A percentile compares a stretch with the other conserved stretches of the same genome.
These are phyloP conservation scores for Lophiotrema nucula DNA, from an alignment of 495 filamentous ascomycete species.

Conservation along the genomic window DNA sequence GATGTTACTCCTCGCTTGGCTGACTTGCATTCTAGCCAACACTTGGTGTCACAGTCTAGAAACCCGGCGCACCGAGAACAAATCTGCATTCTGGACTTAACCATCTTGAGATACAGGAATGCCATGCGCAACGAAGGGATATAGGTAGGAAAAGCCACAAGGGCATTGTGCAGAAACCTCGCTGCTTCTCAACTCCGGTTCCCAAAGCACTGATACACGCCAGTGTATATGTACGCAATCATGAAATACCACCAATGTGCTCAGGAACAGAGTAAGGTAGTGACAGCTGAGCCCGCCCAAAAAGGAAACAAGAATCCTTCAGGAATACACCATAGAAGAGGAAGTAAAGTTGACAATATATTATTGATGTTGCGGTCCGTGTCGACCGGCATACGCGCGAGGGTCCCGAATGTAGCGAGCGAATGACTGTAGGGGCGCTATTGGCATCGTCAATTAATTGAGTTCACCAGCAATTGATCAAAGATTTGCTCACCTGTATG, in stretches of 20 bases:
- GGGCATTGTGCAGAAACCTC: constrained; percentile 4
- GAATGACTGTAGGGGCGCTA: no score
- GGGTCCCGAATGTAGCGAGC: no score
- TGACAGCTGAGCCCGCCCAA: constrained; percentile 16
- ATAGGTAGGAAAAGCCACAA: background rate
- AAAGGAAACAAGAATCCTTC: constrained; percentile 6
- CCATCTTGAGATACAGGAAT: background rate
- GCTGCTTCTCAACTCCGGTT: constrained; percentile 8
- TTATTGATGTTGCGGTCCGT: no score
- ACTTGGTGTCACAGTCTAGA: background rate
- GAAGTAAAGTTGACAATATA: constrained; percentile 1
- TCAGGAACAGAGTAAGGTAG: constrained; percentile 9
- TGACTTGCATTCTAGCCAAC: background rate
- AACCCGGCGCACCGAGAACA: no score
- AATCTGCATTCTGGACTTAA: no score
- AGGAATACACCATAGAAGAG: constrained; percentile 19
- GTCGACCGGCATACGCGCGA: no score
- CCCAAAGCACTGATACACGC: constrained; percentile 15
- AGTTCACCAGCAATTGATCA: no score
- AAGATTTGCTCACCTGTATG: no score
- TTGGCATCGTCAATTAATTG: no score
- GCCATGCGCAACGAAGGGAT: background rate
- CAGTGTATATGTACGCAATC: constrained; percentile 6
- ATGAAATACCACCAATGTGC: constrained; percentile 4
- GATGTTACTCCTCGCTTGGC: background rate